Evolutionary conservation across 2,329 filamentous ascomycete species (phyloP).

Genomic region (Xylariales sp.): DNA sequence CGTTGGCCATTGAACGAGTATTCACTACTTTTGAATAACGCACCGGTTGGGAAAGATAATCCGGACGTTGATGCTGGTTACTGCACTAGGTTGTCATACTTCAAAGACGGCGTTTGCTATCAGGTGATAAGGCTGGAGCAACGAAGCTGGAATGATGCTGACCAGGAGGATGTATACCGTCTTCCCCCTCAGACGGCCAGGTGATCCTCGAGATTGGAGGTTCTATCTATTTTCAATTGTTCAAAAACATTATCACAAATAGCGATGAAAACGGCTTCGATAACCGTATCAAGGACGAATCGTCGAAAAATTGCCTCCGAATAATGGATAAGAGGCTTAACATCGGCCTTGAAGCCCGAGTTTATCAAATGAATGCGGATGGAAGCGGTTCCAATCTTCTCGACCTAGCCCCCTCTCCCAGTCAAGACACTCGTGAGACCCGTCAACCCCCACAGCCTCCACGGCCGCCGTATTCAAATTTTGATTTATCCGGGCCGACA

Average conservation of each 20-base stretch:
- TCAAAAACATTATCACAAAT: constrained; percentile 12
- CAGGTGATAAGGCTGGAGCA: constrained; percentile 33
- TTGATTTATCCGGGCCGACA: no score
- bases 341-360: constrained; percentile 10
- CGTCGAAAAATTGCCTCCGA: constrained; percentile 1
- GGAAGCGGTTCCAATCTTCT: background rate
- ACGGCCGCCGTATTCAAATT: no score
- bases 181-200: constrained; percentile 6
- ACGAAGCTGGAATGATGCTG: constrained; percentile 10
- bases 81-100: constrained; percentile 30
- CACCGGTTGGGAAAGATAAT: background rate
- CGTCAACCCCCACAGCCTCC: no score
- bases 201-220: constrained; percentile 28
- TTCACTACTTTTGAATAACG: constrained; percentile 18
- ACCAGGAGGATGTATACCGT: constrained; percentile 1
- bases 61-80: constrained; percentile 25
- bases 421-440: no score
- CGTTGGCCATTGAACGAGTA: constrained; percentile 32
- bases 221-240: constrained; percentile 16
- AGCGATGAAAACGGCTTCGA: background rate
- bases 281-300: background rate
- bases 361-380: constrained; percentile 12
- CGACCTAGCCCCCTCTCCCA: background rate
- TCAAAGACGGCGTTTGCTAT: constrained; percentile 33
- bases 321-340: constrained; percentile 8